Evolutionary conservation across 2,329 filamentous ascomycete species (phyloP), one percentile per base, ranked within the genome.

Genomic region (Sphaerostilbella broomeana): DNA sequence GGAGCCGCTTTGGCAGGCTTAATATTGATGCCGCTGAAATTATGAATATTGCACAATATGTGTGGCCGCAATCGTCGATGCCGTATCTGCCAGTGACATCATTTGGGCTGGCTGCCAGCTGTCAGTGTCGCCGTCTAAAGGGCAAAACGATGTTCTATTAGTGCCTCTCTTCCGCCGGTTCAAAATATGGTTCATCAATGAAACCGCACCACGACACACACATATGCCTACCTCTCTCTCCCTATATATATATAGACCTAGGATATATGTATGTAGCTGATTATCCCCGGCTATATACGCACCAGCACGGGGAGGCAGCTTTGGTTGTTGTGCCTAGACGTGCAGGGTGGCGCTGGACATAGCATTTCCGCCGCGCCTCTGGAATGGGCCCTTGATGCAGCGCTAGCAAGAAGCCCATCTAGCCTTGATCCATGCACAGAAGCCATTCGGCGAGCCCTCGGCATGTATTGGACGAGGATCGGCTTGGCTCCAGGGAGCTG

Each of bases 41-140:
- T n/a, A n/a, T n/a, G n/a, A 25, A 30, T 22, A 30, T 7, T 26
- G 30, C n/a, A 29, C 25, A n/a, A n/a, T n/a, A n/a, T 25, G 29
- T 24, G 26, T 21, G 25, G 38, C 32, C 34, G 38, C 38, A 31
- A 35, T 18, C 20, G 32, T 35, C 26, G 22, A 25, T 25, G 22
- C 22, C 22, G 22, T 6, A n/a, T 21, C 20, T 19, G 26, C 25
- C 32, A 31, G 38, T 41, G 38, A 41, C 38, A 41, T 41, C 38
- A 35, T 41, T n/a, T 30, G 26, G n/a, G n/a, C n/a, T n/a, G n/a
- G n/a, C n/a, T n/a, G n/a, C n/a, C n/a, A n/a, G n/a, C n/a, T n/a
- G n/a, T n/a, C n/a, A n/a, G n/a, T n/a, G n/a, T n/a, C n/a, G n/a
- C n/a, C n/a, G n/a, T n/a, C n/a, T n/a, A n/a, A n/a, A n/a, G n/a